A percentile compares a stretch with the other conserved stretches of the same genome.
phyloP scores from a whole-genome alignment of 345 rosid species.

The Brassica incana region DNA sequence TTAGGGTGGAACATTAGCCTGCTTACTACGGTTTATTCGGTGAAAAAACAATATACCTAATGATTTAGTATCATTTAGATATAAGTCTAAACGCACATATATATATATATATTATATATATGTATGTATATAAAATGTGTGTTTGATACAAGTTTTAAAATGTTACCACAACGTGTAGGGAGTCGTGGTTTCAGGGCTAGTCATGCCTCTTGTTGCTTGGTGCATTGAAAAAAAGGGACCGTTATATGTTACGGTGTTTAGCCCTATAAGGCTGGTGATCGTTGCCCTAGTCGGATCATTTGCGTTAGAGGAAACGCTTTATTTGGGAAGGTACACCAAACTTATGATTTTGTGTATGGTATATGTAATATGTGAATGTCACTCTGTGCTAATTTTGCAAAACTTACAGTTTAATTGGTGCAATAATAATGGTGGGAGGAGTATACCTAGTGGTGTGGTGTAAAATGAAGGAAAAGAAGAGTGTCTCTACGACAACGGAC shows the following conservation, averaged over 20 bases:
- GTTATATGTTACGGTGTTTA: slow-evolving; percentile 33
- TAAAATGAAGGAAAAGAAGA: slow-evolving; percentile 45
- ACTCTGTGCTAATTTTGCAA: background rate
- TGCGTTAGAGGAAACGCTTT: slow-evolving; percentile 34
- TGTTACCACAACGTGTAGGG: slow-evolving; percentile 13
- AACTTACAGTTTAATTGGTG: slow-evolving; percentile 52
- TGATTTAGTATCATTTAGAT: background rate
- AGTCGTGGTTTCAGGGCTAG: slow-evolving; percentile 32
- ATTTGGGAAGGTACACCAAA: slow-evolving; percentile 34
- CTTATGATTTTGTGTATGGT: background rate
- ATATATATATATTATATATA: background rate
- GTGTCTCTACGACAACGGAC: background rate
- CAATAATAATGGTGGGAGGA: slow-evolving; percentile 48
- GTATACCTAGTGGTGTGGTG: slow-evolving; percentile 62
- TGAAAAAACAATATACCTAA: background rate
- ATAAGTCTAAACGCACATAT: background rate
- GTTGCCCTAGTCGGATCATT: slow-evolving; percentile 34
- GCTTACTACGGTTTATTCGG: slow-evolving; percentile 27
- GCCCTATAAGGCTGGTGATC: slow-evolving; percentile 30
- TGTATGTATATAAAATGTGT: background rate
- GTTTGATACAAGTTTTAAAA: background rate
- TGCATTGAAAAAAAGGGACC: slow-evolving; percentile 34
- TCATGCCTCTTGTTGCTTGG: slow-evolving; percentile 32
- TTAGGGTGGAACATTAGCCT: slow-evolving; percentile 38
- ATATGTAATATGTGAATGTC: background rate